Conservation (phyloP, 306 rosid genomes). For the Quercus engelmannii region DNA sequence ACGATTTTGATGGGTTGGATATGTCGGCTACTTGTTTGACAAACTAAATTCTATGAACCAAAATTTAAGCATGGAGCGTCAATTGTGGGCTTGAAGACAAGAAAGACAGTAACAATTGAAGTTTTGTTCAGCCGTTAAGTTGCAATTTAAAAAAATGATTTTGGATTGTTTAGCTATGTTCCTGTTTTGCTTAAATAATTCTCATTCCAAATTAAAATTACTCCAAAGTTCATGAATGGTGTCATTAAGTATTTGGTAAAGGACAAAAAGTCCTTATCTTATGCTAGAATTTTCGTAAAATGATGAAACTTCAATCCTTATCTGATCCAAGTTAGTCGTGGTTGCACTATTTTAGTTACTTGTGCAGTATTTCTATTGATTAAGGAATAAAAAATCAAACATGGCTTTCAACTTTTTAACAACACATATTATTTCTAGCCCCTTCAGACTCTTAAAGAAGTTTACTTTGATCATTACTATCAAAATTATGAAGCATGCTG, state of each 20-base stretch:
- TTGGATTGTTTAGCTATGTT: background rate
- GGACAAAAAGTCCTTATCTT: background rate
- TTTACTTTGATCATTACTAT: background rate
- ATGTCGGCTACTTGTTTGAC: slow-evolving; percentile 2
- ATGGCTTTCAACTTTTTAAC: background rate
- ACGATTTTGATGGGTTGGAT: background rate
- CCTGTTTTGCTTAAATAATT: background rate
- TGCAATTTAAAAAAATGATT: background rate
- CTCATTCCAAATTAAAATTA: background rate
- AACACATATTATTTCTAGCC: too few species aligned
- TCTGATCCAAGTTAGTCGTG: slow-evolving; percentile 1
- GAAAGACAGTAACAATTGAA: background rate
- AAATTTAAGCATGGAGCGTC: background rate
- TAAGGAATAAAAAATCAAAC: background rate
- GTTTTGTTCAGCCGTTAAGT: background rate
- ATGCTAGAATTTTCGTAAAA: background rate
- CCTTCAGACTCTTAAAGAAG: background rate
- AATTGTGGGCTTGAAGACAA: slow-evolving; percentile 3
- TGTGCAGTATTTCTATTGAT: background rate
- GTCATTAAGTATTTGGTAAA: background rate
- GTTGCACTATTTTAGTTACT: background rate
- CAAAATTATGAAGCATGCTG: too few species aligned
- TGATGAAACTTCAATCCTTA: background rate
- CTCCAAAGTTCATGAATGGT: background rate
- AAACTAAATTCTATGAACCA: background rate